These are phyloP conservation scores for Byssothecium circinans DNA, from an alignment of 2,329 filamentous ascomycete species.

Conservation along the genomic window DNA sequence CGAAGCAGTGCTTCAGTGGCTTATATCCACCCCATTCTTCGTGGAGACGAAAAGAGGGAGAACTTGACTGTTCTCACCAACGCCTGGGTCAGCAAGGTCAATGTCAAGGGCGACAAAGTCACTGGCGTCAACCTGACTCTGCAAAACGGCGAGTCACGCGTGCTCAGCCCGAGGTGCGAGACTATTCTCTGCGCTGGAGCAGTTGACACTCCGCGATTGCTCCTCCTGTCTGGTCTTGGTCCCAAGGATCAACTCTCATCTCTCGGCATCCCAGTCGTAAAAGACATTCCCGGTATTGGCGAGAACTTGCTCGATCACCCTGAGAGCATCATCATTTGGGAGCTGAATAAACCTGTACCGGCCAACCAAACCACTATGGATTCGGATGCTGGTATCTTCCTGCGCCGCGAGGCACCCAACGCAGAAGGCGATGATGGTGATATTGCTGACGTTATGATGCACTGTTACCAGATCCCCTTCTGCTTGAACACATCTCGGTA, in stretches of 20 bases:
- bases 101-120: conserved; percentile 69
- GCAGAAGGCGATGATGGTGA: conserved; percentile 70
- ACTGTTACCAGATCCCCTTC: conserved; percentile 95
- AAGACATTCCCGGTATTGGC: conserved; percentile 63
- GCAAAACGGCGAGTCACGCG: conserved; percentile 59
- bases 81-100: conserved; percentile 82
- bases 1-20: conserved; percentile 86
- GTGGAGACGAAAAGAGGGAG: conserved; percentile 76
- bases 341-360: conserved; percentile 77
- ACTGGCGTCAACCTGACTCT: conserved; percentile 73
- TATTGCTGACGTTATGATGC: conserved; percentile 89
- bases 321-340: conserved; percentile 71
- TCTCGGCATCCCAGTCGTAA: conserved; percentile 57
- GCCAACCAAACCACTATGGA: conserved; percentile 86
- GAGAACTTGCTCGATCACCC: conserved; percentile 68
- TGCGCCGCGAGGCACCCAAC: conserved; percentile 73
- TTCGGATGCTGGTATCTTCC: conserved; percentile 85
- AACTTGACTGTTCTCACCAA: conserved; percentile 87
- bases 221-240: conserved; percentile 56
- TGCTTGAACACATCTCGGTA: conserved; percentile 76
- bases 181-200: conserved; percentile 80
- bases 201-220: conserved; percentile 74
- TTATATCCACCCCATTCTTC: conserved; percentile 88
- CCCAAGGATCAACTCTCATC: conserved; percentile 51
- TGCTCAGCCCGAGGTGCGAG: conserved; percentile 66